Evolutionary conservation across 495 filamentous ascomycete species (phyloP).

Genomic region (Podospora conica): DNA sequence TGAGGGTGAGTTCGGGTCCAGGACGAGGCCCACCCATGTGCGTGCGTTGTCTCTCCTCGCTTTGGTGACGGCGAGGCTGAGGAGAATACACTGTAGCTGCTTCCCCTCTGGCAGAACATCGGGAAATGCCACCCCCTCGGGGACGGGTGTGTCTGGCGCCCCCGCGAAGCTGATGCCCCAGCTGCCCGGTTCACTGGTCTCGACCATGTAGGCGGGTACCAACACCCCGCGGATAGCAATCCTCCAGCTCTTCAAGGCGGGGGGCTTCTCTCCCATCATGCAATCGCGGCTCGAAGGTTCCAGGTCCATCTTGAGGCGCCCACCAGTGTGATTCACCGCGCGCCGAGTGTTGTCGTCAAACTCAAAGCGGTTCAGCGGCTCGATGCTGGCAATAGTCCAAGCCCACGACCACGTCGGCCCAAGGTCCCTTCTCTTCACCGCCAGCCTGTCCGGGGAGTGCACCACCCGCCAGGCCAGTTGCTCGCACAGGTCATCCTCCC

Average conservation of each 20-base stretch:
- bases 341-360: background rate
- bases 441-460: background rate
- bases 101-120: background rate
- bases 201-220: background rate
- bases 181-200: background rate
- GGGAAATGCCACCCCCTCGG: background rate
- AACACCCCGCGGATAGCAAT: background rate
- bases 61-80: background rate
- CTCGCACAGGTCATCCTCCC: background rate
- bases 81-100: background rate
- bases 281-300: background rate
- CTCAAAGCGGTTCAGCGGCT: background rate
- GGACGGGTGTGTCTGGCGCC: background rate
- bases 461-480: background rate
- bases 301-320: background rate
- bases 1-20: background rate
- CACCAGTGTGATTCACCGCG: background rate
- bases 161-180: background rate
- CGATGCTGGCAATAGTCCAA: background rate
- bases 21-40: background rate
- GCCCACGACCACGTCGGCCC: background rate
- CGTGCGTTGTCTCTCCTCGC: background rate
- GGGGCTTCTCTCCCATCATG: background rate
- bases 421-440: background rate
- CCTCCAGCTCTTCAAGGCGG: background rate